Evolutionary conservation across 1,284 basidiomycete genomes (phyloP), one percentile per base, ranked within the genome.

Genomic region (Ceratobasidium sp.): DNA sequence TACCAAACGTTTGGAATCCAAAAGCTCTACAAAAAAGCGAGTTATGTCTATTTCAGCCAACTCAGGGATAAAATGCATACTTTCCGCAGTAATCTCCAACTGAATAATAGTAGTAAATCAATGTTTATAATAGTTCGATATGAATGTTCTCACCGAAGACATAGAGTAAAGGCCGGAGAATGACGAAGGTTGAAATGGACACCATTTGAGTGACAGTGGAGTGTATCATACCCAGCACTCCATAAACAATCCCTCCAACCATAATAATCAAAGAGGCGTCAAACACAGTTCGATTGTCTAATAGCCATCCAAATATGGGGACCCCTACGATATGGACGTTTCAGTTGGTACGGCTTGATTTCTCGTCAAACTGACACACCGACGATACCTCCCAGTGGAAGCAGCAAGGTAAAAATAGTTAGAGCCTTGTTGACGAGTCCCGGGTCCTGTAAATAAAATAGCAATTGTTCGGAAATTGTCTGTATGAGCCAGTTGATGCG

Each of bases 401-500:
- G 79, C 1, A 82, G 78, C 50, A 81, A 74, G 41, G 80, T 80
- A 77, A 82, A 82, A 1, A 77, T 78, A 0, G 80, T 79, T 14
- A 82, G 74, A 8, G 65, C 76, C 30, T 79, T 76, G 4, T 80
- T 79, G 32, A 79, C 70, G 10, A 72, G 74, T 2, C 34, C 52
- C 16, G 46, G 70, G 36, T 79, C 75, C 2, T 76, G 70, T 2
- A 81, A 79, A 75, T 80, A 82, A 72, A 77, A 80, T 21, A 77
- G 50, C 0, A 82, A 76, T 75, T 82, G 81, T 9, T 77, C 75
- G 50, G 76, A 75, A n/a, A 80, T 78, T 1, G 81, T 81, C 32
- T 79, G 78, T 53, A 82, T 79, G 71, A 79, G 80, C 77, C 79
- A 82, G 74, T 83, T 83, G 76, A 81, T 80, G 1, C 82, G 76